Percentiles rank a stretch among this genome's conserved stretches.
phyloP scores from a whole-genome alignment of 1,284 basidiomycete genomes.

The Cerrena zonata region DNA sequence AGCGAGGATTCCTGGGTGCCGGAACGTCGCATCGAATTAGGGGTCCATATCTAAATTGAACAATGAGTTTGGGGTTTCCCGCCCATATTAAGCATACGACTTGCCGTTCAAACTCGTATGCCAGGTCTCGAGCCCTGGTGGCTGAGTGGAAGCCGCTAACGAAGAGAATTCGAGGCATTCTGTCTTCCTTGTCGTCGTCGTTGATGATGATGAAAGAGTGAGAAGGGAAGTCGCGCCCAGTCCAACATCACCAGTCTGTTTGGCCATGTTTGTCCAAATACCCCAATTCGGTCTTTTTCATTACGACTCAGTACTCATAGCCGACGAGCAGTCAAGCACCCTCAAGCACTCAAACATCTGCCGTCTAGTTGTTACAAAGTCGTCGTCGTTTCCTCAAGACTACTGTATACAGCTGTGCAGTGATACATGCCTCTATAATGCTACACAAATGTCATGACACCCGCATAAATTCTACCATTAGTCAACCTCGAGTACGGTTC shows the following conservation, averaged over 20 bases:
- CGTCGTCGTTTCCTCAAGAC: background rate
- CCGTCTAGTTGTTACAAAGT: no score
- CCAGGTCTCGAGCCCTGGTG: slow-evolving; percentile 77
- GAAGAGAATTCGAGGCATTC: slow-evolving; percentile 73
- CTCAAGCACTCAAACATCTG: no score
- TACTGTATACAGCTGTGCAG: slow-evolving; percentile 4
- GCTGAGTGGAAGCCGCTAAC: slow-evolving; percentile 78
- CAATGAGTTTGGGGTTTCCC: no score
- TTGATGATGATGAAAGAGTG: slow-evolving; percentile 1
- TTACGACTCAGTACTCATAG: no score
- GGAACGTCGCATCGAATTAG: slow-evolving; percentile 85
- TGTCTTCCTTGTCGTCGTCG: slow-evolving; percentile 19
- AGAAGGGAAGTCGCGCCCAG: background rate
- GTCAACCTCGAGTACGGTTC: slow-evolving; percentile 50
- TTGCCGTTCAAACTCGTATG: slow-evolving; percentile 82
- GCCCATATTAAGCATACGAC: slow-evolving; percentile 21
- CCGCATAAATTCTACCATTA: slow-evolving; percentile 17
- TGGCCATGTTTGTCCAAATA: background rate
- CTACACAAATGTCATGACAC: slow-evolving; percentile 12
- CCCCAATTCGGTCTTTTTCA: background rate
- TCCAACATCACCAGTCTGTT: background rate
- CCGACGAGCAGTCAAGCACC: no score
- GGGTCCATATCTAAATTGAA: slow-evolving; percentile 67
- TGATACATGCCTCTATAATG: slow-evolving; percentile 16
- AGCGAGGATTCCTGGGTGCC: slow-evolving; percentile 70